phyloP scores from a whole-genome alignment of 176 grass and related monocot species.

The Phyllostachys edulis region DNA sequence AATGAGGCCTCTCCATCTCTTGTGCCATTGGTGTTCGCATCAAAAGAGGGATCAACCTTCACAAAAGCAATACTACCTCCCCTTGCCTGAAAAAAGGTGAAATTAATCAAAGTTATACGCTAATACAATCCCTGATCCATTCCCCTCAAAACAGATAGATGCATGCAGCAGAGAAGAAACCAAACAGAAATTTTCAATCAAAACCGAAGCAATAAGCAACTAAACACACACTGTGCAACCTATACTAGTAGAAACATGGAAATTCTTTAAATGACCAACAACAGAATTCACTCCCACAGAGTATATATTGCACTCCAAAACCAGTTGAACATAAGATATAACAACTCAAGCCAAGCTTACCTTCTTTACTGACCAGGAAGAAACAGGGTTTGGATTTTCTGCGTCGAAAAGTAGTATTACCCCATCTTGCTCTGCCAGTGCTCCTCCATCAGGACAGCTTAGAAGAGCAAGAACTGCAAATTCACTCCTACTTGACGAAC shows the following conservation, averaged over 20 bases:
- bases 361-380: conserved; percentile 79
- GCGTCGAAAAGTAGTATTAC: conserved; percentile 70
- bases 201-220: conserved; percentile 19
- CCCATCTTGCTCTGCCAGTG: conserved; percentile 54
- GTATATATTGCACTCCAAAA: neutral
- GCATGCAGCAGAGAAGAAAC: conserved; percentile 4
- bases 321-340: neutral
- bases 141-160: neutral
- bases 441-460: conserved; percentile 37
- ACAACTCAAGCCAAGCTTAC: conserved; percentile 27
- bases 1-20: conserved; percentile 30
- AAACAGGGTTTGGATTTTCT: conserved; percentile 60
- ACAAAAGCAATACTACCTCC: conserved; percentile 74
- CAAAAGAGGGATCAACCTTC: conserved; percentile 34
- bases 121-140: neutral
- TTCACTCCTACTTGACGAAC: conserved; percentile 40
- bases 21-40: conserved; percentile 25
- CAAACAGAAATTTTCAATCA: neutral
- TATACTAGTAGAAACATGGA: neutral
- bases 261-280: neutral
- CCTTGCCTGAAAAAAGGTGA: conserved; percentile 52
- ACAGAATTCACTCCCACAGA: neutral
- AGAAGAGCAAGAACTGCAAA: conserved; percentile 58
- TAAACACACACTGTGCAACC: neutral
- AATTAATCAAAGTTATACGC: neutral